phyloP scores from a whole-genome alignment of 164 flowering plant species.

The Houttuynia cordata region DNA sequence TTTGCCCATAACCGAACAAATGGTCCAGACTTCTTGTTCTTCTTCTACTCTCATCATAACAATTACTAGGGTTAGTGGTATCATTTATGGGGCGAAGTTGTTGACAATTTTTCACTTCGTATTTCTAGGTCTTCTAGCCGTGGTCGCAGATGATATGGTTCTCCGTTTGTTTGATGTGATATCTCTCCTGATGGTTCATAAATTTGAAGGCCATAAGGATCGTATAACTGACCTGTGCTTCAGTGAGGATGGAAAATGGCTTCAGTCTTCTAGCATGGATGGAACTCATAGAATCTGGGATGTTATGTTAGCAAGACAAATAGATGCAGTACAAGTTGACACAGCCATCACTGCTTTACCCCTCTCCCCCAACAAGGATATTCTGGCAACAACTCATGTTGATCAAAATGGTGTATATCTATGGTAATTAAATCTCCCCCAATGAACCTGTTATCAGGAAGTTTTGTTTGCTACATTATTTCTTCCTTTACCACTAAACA shows the following conservation, averaged over 20 bases:
- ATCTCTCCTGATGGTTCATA: conserved; percentile 74
- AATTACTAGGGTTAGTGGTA: not conserved
- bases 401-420: conserved; percentile 90
- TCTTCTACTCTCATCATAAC: not conserved
- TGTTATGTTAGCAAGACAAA: conserved; percentile 80
- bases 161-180: conserved; percentile 78
- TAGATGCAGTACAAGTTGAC: conserved; percentile 81
- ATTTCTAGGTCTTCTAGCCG: conserved; percentile 74
- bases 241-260: conserved; percentile 99
- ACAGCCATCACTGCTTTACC: conserved; percentile 76
- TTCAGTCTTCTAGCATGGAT: conserved; percentile 93
- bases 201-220: conserved; percentile 90
- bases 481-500: not conserved
- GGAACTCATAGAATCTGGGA: conserved; percentile 96
- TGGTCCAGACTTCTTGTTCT: conserved; percentile 27
- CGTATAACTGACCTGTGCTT: conserved; percentile 94
- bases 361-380: conserved; percentile 90
- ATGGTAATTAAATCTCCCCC: conserved; percentile 42
- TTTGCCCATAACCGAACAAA: conserved; percentile 67
- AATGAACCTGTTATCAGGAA: not conserved
- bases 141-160: conserved; percentile 71
- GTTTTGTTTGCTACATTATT: not conserved
- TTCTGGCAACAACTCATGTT: conserved; percentile 89
- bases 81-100: not conserved
- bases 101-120: conserved; percentile 4